Evolutionary conservation across 495 filamentous ascomycete species (phyloP).

Genomic region (Xylaria flabelliformis): DNA sequence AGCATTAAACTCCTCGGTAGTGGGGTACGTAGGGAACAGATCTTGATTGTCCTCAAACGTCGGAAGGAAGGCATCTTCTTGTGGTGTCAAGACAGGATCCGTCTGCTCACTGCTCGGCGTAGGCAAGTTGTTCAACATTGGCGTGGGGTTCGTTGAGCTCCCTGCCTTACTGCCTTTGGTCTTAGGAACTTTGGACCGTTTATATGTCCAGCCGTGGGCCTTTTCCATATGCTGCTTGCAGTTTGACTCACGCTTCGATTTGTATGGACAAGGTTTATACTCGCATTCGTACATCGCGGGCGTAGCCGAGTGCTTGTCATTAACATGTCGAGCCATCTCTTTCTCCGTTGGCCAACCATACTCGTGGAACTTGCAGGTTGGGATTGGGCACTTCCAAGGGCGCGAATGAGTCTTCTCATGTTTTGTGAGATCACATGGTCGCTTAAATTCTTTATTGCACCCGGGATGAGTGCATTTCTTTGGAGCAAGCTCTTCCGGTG

Average conservation of each 20-base stretch:
- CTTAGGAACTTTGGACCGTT: constrained; percentile 81
- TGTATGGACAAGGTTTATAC: constrained; percentile 87
- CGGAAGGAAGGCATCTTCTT: constrained; percentile 46
- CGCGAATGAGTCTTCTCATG: constrained; percentile 97
- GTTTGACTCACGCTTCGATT: constrained; percentile 95
- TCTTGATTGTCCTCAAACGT: constrained; percentile 42
- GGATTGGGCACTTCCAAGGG: constrained; percentile 87
- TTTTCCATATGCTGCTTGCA: constrained; percentile 99
- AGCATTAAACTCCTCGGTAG: constrained; percentile 45
- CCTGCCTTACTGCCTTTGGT: constrained; percentile 49
- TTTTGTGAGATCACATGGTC: constrained; percentile 90
- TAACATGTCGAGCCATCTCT: constrained; percentile 91
- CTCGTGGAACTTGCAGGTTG: constrained; percentile 82
- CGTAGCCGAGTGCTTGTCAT: constrained; percentile 88
- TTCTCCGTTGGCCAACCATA: constrained; percentile 97
- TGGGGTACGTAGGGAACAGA: constrained; percentile 50
- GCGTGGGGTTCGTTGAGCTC: constrained; percentile 58
- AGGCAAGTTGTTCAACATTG: constrained; percentile 60
- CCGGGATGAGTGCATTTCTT: constrained; percentile 68
- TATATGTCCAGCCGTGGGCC: constrained; percentile 86
- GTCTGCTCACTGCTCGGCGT: constrained; percentile 54
- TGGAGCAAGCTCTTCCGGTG: constrained; percentile 73
- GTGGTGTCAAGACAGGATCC: constrained; percentile 50
- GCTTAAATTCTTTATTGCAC: constrained; percentile 90
- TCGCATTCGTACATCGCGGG: constrained; percentile 80